Conservation (phyloP, 768 basidiomycete genomes). For the Mycena floridula region DNA sequence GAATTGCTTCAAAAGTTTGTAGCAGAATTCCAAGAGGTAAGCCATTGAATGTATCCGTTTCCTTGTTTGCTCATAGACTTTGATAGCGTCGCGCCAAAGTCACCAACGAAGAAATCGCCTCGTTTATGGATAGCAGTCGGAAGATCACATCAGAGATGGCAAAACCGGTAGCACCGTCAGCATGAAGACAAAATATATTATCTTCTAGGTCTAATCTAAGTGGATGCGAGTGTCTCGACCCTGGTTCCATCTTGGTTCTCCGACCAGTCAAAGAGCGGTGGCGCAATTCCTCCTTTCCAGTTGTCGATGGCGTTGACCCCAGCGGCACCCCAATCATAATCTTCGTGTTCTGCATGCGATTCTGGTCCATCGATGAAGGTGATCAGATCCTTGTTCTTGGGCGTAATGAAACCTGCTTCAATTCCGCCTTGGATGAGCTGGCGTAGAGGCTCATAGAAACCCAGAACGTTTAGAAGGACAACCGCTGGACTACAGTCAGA, state of each 20-base stretch:
- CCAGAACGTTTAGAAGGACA: constrained; percentile 72
- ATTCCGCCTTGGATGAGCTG: constrained; percentile 64
- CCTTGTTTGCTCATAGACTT: constrained; percentile 6
- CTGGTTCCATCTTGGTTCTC: too few relatives aligned
- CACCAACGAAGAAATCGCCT: constrained; percentile 66
- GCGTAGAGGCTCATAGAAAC: constrained; percentile 81
- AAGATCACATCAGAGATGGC: constrained; percentile 60
- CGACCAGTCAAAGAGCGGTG: constrained; percentile 45
- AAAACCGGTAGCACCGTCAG: constrained; percentile 23
- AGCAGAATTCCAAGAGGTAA: constrained; percentile 73
- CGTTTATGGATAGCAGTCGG: constrained; percentile 78
- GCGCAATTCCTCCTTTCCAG: constrained; percentile 38
- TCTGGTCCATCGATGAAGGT: constrained; percentile 72
- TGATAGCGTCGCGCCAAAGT: constrained; percentile 70
- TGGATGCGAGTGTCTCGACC: too few relatives aligned
- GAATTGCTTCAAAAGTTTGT: constrained; percentile 77
- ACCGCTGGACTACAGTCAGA: constrained; percentile 36
- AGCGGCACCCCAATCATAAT: constrained; percentile 75
- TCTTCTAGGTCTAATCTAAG: too few relatives aligned
- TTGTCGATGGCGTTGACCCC: constrained; percentile 55
- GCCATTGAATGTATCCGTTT: constrained; percentile 1
- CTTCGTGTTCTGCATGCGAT: constrained; percentile 42
- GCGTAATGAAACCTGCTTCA: constrained; percentile 67
- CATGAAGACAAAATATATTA: too few relatives aligned
- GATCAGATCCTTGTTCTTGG: constrained; percentile 54